These are phyloP conservation scores for Quambalaria eucalypti DNA, from an alignment of 1,284 basidiomycete genomes.

Conservation along the genomic window DNA sequence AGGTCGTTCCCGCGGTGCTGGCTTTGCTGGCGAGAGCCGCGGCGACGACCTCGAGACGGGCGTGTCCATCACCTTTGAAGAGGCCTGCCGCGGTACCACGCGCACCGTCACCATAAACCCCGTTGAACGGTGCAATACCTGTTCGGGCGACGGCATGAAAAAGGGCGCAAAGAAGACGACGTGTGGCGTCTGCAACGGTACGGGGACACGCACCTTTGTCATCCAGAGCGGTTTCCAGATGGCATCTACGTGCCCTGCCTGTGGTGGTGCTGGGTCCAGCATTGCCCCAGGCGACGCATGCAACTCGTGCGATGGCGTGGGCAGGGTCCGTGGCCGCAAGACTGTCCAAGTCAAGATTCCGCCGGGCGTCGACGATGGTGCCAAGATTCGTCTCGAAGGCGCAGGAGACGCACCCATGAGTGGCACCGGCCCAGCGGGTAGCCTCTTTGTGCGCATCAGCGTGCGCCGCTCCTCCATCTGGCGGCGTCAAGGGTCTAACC, in stretches of 20 bases:
- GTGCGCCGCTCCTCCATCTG: conserved; percentile 77
- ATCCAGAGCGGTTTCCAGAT: conserved; percentile 94
- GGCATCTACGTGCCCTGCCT: conserved; percentile 79
- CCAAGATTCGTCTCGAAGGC: conserved; percentile 75
- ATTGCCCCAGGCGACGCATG: conserved; percentile 75
- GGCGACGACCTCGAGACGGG: conserved; percentile 79
- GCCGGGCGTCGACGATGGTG: conserved; percentile 87
- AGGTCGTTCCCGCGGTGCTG: conserved; percentile 23
- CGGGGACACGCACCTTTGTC: conserved; percentile 80
- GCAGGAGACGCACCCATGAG: conserved; percentile 74
- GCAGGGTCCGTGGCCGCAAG: conserved; percentile 73
- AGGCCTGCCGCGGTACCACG: conserved; percentile 82
- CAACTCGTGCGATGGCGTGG: conserved; percentile 71
- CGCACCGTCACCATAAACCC: conserved; percentile 70
- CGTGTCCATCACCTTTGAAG: conserved; percentile 70
- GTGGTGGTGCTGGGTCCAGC: conserved; percentile 71
- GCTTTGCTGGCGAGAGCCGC: conserved; percentile 52
- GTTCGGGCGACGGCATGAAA: conserved; percentile 78
- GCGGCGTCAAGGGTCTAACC: conserved; percentile 79
- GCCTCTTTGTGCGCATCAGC: conserved; percentile 77
- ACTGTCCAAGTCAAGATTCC: conserved; percentile 69
- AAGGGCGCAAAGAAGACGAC: conserved; percentile 71
- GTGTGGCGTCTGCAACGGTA: conserved; percentile 74
- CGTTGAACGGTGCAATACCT: conserved; percentile 73
- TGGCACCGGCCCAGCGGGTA: conserved; percentile 62